Base-by-base conservation (phyloP, 1,284 basidiomycete species). In the Rhizopogon hawkerae region DNA sequence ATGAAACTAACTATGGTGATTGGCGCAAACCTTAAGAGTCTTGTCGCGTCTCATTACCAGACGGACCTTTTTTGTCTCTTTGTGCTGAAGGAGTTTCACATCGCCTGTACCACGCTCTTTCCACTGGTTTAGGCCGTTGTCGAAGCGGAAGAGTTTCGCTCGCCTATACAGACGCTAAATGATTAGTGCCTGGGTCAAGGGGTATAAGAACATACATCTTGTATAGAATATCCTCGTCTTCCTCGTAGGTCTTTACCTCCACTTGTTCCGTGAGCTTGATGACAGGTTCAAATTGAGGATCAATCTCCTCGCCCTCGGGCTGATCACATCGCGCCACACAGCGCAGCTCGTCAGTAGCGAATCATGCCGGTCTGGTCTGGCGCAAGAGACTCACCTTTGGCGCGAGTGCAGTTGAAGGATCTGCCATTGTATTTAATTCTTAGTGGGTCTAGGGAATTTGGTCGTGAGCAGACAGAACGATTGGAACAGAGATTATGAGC, bases 1-100 rank as follows among this genome's bases (percentile, higher is more conserved):
- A 38, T 24, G 31, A 44, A 42, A 83, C 92, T 73, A 64, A 97
- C 95, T 81, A 60, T 82, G 75, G 74, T 98, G 96, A 77, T 99
- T 99, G 54, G 96, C 96, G 74, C 96, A 98, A 68, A 98, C 94
- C 73, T 99, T 98, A 70, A 94, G 79, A 42, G 96, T 98, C 85
- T 98, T 98, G 79, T 99, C 96, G 70, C 96, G 89, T 72, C 96
- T 81, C 96, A 99, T 99, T 66, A 99, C 92, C 55, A 99, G 81
- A 54, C 96, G 83, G 61, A 96, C 79, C 74, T 97, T 98, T 75
- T 86, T 83, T 38, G 85, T 89, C 64, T 82, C 79, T 71, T 89
- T 93, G 77, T 96, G 89, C 63, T 85, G 75, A 56, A 96, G 80
- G 52, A 96, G 75, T 64, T 89, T 85, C 57, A 92, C 90, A 64